Evolutionary conservation across 1,139 yeast species (phyloP).

Genomic region (Maudiozyma humilis): DNA sequence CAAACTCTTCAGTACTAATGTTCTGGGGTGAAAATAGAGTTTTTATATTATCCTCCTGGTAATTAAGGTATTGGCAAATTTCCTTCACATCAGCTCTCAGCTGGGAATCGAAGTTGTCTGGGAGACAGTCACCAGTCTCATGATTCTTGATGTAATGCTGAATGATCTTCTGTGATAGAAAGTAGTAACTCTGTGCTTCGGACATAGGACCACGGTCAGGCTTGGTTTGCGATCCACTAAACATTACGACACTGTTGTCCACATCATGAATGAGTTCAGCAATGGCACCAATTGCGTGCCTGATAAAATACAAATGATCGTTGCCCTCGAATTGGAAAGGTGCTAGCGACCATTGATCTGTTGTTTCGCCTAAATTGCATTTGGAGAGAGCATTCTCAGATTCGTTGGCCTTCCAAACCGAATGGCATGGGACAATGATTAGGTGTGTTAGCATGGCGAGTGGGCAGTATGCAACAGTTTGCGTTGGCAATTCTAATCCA

Average conservation of each 20-base stretch:
- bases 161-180: constrained; percentile 20
- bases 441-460: constrained; percentile 26
- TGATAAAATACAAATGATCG: constrained; percentile 58
- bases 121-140: not conserved
- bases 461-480: not conserved
- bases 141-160: constrained; percentile 3
- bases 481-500: too few relatives aligned
- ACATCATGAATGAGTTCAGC: constrained; percentile 32
- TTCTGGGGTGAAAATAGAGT: constrained; percentile 13
- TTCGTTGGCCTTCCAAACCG: constrained; percentile 44
- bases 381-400: constrained; percentile 19
- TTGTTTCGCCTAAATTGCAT: constrained; percentile 33
- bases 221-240: constrained; percentile 74
- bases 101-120: constrained; percentile 11
- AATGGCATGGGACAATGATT: constrained; percentile 61
- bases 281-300: constrained; percentile 43
- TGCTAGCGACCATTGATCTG: constrained; percentile 56
- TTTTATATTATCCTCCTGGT: constrained; percentile 9
- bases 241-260: constrained; percentile 34
- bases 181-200: constrained; percentile 53
- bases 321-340: constrained; percentile 61
- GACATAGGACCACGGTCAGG: constrained; percentile 42
- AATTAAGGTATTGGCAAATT: constrained; percentile 6
- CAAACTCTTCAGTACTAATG: constrained; percentile 50
- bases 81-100: constrained; percentile 7